Base-by-base conservation (phyloP, 176 grass and related monocot species). In the Lolium rigidum region DNA sequence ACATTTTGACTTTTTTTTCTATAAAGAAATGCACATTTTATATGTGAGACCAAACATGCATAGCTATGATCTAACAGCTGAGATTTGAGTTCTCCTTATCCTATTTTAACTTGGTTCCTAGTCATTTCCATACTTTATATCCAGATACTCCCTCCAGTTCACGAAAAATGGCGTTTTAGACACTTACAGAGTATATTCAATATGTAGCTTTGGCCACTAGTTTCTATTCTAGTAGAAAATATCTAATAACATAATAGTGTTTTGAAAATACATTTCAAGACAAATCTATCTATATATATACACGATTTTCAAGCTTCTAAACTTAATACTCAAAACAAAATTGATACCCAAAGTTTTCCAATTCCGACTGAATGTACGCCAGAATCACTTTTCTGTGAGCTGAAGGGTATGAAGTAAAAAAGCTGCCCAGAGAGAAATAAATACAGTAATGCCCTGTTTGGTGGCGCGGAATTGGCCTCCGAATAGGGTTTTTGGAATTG, bases 1-100 rank as follows among this genome's bases (percentile, higher is more conserved):
- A 39, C 5, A 39, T 52, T 84, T 84, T 50, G 66, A n/a, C 70
- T 3, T 7, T 20, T 52, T 84, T 84, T 52, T 84, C 76, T 38
- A 77, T 28, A 79, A 35, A 35, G 31, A 17, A 63, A 76, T 64
- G 15, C 14, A 39, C 5, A 39, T 52, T 84, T 84, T 50, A 77
- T 28, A 79, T 3, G 10, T 20, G 14, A 74, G 52, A 41, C 22
- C 46, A 87, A 28, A 37, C 48, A 31, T 49, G 8, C 4, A 5
- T 16, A 51, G 72, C 46, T 75, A 52, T 14, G 11, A 76, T 22
- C 24, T 50, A 37, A 73, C 11, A 49, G 70, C 41, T 75, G 43
- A 63, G 2, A 37, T 62, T 49, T 49, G 7, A 75, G 7, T 83
- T 84, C 82, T 26, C 20, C n/a, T 63, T 84, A 49, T 22, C 17